Percentiles rank a stretch among this genome's conserved stretches.
Evolutionary conservation across 352 stramenopile genomes (phyloP).

Genomic region (Pythium rhizo-oryzae): DNA sequence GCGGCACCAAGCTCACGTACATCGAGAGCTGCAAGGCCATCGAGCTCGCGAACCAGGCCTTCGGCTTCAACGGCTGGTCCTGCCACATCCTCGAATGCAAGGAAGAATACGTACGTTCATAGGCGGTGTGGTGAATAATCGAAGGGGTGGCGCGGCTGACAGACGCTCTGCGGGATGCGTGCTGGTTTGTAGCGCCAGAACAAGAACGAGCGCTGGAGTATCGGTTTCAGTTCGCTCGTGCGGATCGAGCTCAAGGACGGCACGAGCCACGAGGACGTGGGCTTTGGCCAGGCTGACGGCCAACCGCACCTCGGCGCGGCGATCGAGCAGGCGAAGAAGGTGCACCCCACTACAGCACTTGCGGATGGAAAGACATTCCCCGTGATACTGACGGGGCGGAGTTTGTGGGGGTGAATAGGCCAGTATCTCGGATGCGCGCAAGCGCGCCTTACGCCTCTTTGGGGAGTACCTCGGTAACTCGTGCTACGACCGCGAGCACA

Average conservation of each 20-base stretch:
- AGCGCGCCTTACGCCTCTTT: conserved; percentile 80
- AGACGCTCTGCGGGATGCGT: no score
- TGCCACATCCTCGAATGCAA: conserved; percentile 86
- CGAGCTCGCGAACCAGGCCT: conserved; percentile 86
- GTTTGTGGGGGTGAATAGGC: conserved; percentile 24
- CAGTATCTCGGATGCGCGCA: conserved; percentile 84
- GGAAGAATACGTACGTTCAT: conserved; percentile 75
- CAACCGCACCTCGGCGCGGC: conserved; percentile 74
- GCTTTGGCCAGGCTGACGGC: conserved; percentile 78
- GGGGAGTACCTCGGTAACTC: conserved; percentile 88
- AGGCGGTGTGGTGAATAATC: background rate
- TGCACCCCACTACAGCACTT: background rate
- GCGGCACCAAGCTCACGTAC: conserved; percentile 80
- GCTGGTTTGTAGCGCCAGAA: conserved; percentile 54
- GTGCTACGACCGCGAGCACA: conserved; percentile 88
- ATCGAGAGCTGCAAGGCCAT: conserved; percentile 91
- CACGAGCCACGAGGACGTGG: conserved; percentile 81
- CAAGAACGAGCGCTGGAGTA: conserved; percentile 68
- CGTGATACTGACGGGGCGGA: background rate
- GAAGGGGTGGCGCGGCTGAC: background rate
- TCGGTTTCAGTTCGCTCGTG: conserved; percentile 79
- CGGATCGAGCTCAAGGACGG: conserved; percentile 88
- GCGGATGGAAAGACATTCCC: background rate
- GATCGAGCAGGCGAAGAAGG: conserved; percentile 86
- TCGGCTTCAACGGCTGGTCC: conserved; percentile 89